These are phyloP conservation scores for Dendrocalamus sinicus DNA, from an alignment of 176 grass and related monocot species.

Conservation along the genomic window DNA sequence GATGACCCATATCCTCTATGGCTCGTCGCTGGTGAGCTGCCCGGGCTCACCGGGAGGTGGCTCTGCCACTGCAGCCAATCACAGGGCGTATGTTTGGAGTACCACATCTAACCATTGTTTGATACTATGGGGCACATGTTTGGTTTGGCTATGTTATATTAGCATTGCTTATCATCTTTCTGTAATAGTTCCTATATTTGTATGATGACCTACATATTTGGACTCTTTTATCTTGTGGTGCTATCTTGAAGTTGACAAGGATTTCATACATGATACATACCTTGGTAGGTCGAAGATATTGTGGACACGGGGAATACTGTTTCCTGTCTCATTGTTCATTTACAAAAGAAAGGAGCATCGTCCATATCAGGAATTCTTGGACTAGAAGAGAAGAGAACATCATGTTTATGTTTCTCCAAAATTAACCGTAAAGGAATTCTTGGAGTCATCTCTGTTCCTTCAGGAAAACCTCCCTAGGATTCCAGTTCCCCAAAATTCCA, in stretches of 20 bases:
- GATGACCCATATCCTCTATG: too few relatives aligned
- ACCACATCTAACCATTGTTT: neutral
- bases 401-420: neutral
- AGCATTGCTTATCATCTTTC: neutral
- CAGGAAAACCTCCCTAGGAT: neutral
- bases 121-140: neutral
- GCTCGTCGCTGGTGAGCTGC: too few relatives aligned
- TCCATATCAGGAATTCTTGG: conserved; percentile 87
- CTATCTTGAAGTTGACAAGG: conserved; percentile 9
- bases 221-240: conserved; percentile 2
- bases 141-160: neutral
- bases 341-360: conserved; percentile 74
- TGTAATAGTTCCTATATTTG: neutral
- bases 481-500: neutral
- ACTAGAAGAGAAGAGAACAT: neutral
- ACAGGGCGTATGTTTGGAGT: neutral
- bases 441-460: neutral
- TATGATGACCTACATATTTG: conserved; percentile 11
- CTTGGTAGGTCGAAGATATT: conserved; percentile 87
- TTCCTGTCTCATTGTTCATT: conserved; percentile 71
- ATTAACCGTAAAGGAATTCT: neutral
- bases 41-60: too few relatives aligned
- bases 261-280: too few relatives aligned
- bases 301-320: conserved; percentile 93
- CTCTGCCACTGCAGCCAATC: neutral